These are phyloP conservation scores for Neobulgaria alba DNA, from an alignment of 2,329 filamentous ascomycete genomes.

Conservation along the genomic window DNA sequence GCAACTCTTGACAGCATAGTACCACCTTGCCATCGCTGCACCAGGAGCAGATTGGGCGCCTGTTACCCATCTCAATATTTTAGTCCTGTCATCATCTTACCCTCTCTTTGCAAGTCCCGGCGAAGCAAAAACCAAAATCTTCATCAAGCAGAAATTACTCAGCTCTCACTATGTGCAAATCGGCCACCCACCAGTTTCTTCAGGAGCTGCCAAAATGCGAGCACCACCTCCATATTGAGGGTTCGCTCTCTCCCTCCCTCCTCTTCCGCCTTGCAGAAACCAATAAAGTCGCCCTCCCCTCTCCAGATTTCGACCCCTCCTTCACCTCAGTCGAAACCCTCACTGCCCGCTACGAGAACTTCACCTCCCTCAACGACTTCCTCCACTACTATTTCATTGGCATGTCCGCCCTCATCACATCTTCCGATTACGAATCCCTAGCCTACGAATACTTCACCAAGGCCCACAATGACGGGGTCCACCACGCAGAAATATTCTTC, in stretches of 20 bases:
- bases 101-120: neutral
- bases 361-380: conserved; percentile 68
- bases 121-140: no score
- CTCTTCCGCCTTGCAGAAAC: conserved; percentile 60
- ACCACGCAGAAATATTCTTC: conserved; percentile 73
- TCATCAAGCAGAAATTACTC: no score
- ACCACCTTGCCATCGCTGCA: no score
- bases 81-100: neutral
- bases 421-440: conserved; percentile 63
- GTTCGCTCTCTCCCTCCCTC: conserved; percentile 59
- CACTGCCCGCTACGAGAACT: conserved; percentile 53
- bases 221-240: conserved; percentile 74
- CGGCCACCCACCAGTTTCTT: conserved; percentile 38
- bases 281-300: conserved; percentile 56
- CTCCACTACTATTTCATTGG: conserved; percentile 71
- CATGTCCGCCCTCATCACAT: conserved; percentile 58
- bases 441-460: conserved; percentile 63
- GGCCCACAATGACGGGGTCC: conserved; percentile 55
- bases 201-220: conserved; percentile 67
- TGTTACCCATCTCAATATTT: no score
- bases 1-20: no score
- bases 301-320: conserved; percentile 46
- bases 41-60: no score
- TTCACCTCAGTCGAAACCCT: conserved; percentile 55
- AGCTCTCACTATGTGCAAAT: conserved; percentile 7